Base-by-base conservation (phyloP, 768 basidiomycete genomes). In the Lyophyllum atratum region DNA sequence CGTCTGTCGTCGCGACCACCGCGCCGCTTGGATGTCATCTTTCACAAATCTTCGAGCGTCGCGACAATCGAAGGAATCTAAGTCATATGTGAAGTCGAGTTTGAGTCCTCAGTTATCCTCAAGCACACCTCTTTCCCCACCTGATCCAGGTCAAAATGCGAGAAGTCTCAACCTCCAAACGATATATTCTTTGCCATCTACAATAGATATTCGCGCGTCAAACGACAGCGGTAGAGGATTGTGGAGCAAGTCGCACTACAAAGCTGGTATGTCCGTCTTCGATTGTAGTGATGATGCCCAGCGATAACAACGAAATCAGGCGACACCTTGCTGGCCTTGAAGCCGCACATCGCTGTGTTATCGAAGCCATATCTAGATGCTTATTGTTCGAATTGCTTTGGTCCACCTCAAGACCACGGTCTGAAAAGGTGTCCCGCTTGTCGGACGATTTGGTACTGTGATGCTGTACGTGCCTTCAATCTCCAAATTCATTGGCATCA, bases 381-480 rank as follows among this genome's bases (percentile, higher is more conserved):
- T 1, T 77, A 87, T 66, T 97, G 94, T 63, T 89, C 91, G 1
- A 77, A 77, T 6, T 97, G 94, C 64, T 77, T 80, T 40, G 74
- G 72, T 0, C 64, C 76, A 1, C 69, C 79, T 12, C 60, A 71
- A 1, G 26, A 70, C 0, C 55, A 66, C 19, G 69, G 74, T 0
- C 66, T 94, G 55, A 87, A 84, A 66, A 77, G 90, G 48, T 98
- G 96, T 69, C 83, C 87, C 0, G 78, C 75, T 5, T 98, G 96
- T 68, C 82, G 81, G 48, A 72, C 74, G 0, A 66, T 92, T 1
- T 79, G 83, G 65, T 98, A 98, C 64, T 98, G 96, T 67, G 81
- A 87, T 52, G 59, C 75, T 15, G 92, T 93, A 66, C 34, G 87
- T 72, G 17, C n/a, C 58, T 25, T 49, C 29, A 49, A 17, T 17